Evolutionary conservation across 306 rosid genomes (phyloP), one percentile per base, ranked within the genome.

Genomic region (Acacia melanoxylon): DNA sequence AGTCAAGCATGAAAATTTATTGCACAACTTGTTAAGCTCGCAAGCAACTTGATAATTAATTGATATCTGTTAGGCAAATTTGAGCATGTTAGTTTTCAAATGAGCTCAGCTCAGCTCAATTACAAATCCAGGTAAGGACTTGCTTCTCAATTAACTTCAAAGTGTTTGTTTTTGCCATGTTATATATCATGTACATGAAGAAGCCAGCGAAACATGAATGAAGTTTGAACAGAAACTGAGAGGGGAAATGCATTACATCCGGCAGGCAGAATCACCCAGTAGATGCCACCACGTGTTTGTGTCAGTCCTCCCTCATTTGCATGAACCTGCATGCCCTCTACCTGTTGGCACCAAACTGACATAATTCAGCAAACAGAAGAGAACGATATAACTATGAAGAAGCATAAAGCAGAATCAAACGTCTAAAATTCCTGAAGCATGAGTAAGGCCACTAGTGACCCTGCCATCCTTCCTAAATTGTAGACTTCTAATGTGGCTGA

Each of bases 181-280:
- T 37, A 41, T n/a, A 22, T 75, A 24, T 42, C 40, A 13, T 52
- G 72, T 33, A 68, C 42, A 49, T 49, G 59, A 67, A 33, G 67
- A 52, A 14, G 41, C 45, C 61, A 20, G 78, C 19, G 63, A 35
- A 69, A 62, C 54, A 24, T 1, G 62, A 54, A 51, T 37, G 41
- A 37, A 37, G 19, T 61, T 33, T 6, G 41, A 42, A 70, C 65
- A 27, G 42, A 77, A 68, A 77, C 22, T 49, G 73, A 74, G 85
- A 81, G 78, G 76, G 75, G 76, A 82, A 74, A 85, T 40, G 82
- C 68, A 75, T 87, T 94, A 94, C 98, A 94, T 94, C 98, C 98
- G 35, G 98, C 98, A 33, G 98, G 98, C 88, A 94, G 88, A 89
- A 94, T 94, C 81, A 94, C 27, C 97, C 98, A 94, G 83, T 94